These are phyloP conservation scores for Russula abietina DNA, from an alignment of 768 basidiomycete species.

Conservation along the genomic window DNA sequence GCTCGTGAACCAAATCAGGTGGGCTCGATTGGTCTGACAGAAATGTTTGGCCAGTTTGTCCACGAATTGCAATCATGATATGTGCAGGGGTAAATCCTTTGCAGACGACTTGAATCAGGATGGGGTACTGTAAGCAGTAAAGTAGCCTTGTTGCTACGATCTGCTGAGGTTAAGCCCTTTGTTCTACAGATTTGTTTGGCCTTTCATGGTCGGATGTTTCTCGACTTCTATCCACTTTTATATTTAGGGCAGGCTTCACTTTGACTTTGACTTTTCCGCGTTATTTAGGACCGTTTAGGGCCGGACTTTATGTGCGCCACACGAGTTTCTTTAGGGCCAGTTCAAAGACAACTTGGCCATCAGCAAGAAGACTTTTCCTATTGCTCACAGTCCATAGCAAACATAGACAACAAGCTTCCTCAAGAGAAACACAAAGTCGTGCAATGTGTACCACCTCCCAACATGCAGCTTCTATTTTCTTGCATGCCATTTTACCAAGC, in stretches of 20 bases:
- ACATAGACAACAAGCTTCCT: too few relatives aligned
- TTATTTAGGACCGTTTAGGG: too few relatives aligned
- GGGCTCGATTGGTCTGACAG: constrained; percentile 43
- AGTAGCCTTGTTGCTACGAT: constrained; percentile 77
- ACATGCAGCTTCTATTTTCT: too few relatives aligned
- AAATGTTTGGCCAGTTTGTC: constrained; percentile 49
- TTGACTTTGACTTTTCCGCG: constrained; percentile 15
- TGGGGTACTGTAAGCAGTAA: constrained; percentile 72
- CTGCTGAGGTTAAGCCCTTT: constrained; percentile 40
- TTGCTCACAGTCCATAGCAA: too few relatives aligned
- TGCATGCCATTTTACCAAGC: too few relatives aligned
- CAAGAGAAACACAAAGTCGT: too few relatives aligned
- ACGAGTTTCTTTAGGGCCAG: too few relatives aligned
- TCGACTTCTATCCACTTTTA: constrained; percentile 29
- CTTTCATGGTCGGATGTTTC: constrained; percentile 38
- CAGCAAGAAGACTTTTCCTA: too few relatives aligned
- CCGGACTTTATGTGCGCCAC: too few relatives aligned
- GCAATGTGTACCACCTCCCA: too few relatives aligned
- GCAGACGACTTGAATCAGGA: constrained; percentile 74
- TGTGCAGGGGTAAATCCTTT: constrained; percentile 70
- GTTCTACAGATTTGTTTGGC: too few relatives aligned
- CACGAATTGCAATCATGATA: constrained; percentile 58
- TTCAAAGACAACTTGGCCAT: too few relatives aligned
- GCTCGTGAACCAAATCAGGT: constrained; percentile 47
- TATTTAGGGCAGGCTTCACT: constrained; percentile 39